Base-by-base conservation (phyloP, 2,329 filamentous ascomycete genomes). In the Stagonosporopsis cucurbitacearum region DNA sequence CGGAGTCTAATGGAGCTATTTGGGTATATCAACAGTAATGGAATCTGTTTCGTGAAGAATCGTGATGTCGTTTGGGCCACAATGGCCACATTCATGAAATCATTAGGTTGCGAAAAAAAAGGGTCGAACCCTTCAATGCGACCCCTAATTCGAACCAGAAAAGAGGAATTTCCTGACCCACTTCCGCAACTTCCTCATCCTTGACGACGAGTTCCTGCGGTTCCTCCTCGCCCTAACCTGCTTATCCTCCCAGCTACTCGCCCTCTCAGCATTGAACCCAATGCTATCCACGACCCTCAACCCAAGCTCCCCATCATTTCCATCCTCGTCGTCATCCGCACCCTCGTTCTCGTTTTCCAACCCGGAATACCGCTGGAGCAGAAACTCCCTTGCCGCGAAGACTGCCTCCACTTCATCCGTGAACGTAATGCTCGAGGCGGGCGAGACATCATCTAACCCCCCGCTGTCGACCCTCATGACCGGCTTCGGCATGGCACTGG, bases 381-480 rank as follows among this genome's bases (percentile, higher is more conserved):
- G 26, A 25, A 33, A 46, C 23, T 46, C 25, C 20, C 17, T 15
- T 6, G 32, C 17, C 17, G 25, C 36, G 12, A 32, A 25, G 9
- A 26, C 6, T 12, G 30, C 35, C 43, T 47, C 44, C n/a, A 54
- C 50, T 23, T 54, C 50, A 2, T 47, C 36, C 2, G 43, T 54
- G 15, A 54, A 48, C 7, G 50, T 48, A 28, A 53, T 12, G 22
- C 50, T 53, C 6, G 50, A 53, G 3, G 42, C 35, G 2, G 41
- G 42, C 15, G 50, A 53, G 15, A 28, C 28, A 15, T 32, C 26
- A 17, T 53, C 42, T 13, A 53, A 22, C 5, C 50, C 50, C 5
- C 50, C 50, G n/a, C 50, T 53, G 9, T 53, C 50, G 11, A 53
- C 36, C 15, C 50, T 46, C 12, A 33, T 19, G 3, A 32, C 40